phyloP scores from a whole-genome alignment of 352 stramenopile species.

The Phytophthora europaea region DNA sequence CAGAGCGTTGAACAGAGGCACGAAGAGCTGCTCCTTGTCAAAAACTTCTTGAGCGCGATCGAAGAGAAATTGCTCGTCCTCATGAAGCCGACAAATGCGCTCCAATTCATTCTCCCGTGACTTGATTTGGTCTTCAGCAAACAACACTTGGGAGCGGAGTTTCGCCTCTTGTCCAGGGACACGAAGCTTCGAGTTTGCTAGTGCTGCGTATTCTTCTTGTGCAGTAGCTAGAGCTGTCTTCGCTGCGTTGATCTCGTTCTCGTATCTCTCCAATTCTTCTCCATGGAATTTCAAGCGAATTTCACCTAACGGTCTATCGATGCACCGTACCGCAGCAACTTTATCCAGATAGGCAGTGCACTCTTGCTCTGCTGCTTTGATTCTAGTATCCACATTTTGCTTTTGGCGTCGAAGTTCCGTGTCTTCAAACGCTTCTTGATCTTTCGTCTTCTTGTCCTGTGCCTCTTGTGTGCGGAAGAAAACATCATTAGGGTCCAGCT shows the following conservation, averaged over 20 bases:
- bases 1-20: conserved; percentile 66
- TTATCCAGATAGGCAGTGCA: conserved; percentile 44
- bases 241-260: conserved; percentile 55
- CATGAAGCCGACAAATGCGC: conserved; percentile 53
- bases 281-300: conserved; percentile 69
- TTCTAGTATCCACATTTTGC: conserved; percentile 51
- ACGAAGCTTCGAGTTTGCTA: conserved; percentile 59
- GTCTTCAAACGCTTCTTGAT: conserved; percentile 69
- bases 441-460: conserved; percentile 65
- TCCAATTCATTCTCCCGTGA: conserved; percentile 70
- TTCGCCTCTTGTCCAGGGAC: conserved; percentile 62
- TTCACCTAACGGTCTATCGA: conserved; percentile 61
- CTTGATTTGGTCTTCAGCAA: conserved; percentile 80
- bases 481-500: conserved; percentile 82
- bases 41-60: conserved; percentile 65
- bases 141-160: conserved; percentile 73
- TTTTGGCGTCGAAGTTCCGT: conserved; percentile 57
- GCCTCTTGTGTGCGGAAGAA: conserved; percentile 79
- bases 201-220: conserved; percentile 76
- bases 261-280: conserved; percentile 56
- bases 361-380: conserved; percentile 51
- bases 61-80: conserved; percentile 82
- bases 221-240: conserved; percentile 57
- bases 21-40: conserved; percentile 72
- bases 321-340: conserved; percentile 51